Evolutionary conservation across 2,329 filamentous ascomycete genomes (phyloP).

Genomic region (Penicillium sp.): DNA sequence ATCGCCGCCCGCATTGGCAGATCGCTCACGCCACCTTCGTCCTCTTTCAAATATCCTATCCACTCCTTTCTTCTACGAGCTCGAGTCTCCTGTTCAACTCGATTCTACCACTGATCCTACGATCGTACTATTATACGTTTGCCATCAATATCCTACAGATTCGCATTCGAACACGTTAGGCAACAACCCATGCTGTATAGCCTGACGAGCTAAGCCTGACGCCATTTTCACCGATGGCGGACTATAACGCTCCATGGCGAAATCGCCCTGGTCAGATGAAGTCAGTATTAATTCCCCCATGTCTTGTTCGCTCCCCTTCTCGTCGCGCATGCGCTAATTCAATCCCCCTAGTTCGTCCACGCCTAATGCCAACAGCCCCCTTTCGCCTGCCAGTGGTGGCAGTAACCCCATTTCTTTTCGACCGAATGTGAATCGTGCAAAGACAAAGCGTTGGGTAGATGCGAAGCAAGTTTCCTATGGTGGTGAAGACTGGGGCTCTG

Average conservation of each 20-base stretch:
- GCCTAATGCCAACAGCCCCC: conserved; percentile 30
- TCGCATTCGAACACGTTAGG: conserved; percentile 4
- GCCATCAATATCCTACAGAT: no score
- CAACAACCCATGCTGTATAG: conserved; percentile 22
- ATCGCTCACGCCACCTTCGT: conserved; percentile 24
- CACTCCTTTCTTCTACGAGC: background rate
- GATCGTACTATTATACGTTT: no score
- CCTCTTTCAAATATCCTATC: conserved; percentile 10
- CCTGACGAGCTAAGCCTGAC: conserved; percentile 7
- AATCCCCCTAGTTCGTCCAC: conserved; percentile 15
- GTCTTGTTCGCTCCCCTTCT: background rate
- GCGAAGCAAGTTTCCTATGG: conserved; percentile 86
- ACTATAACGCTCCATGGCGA: conserved; percentile 28
- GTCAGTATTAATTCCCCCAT: conserved; percentile 23
- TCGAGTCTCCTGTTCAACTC: background rate
- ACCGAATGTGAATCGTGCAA: conserved; percentile 83
- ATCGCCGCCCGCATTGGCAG: conserved; percentile 22
- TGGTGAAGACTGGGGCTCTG: conserved; percentile 88
- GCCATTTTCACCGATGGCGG: conserved; percentile 28
- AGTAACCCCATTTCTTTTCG: conserved; percentile 66
- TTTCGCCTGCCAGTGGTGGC: conserved; percentile 30
- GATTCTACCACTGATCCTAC: no score
- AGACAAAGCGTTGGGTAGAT: conserved; percentile 94
- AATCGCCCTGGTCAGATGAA: conserved; percentile 28
- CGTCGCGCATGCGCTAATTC: conserved; percentile 19